Evolutionary conservation across 805 yeast genomes (phyloP).

Genomic region (Komagataella ulmi): DNA sequence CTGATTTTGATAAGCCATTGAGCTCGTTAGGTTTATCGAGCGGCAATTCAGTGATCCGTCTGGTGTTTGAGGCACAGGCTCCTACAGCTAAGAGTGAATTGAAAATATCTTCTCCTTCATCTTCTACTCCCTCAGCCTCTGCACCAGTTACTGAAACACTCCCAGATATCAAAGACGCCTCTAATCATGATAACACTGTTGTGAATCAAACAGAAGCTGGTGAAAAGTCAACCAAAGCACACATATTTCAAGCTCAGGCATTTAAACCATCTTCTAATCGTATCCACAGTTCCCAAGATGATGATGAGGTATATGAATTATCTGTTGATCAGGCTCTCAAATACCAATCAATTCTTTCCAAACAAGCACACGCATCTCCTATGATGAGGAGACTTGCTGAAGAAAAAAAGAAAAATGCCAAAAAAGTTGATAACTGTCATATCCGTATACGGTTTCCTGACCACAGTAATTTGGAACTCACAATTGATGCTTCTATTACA

Average conservation of each 20-base stretch:
- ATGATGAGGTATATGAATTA: slow-evolving; percentile 29
- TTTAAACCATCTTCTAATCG: slow-evolving; percentile 7
- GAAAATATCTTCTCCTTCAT: not conserved
- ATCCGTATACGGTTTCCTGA: slow-evolving; percentile 50
- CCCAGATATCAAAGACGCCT: not conserved
- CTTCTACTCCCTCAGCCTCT: not conserved
- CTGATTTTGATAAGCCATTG: not conserved
- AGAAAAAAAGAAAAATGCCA: slow-evolving; percentile 13
- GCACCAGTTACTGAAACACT: not conserved
- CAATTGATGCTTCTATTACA: slow-evolving; percentile 31
- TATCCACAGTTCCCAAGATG: slow-evolving; percentile 3
- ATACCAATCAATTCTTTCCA: slow-evolving; percentile 35
- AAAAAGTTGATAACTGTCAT: slow-evolving; percentile 18
- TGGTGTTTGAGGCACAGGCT: not conserved
- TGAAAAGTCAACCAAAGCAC: not conserved
- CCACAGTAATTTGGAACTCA: slow-evolving; percentile 33
- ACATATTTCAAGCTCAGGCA: slow-evolving; percentile 5
- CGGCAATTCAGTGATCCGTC: not conserved
- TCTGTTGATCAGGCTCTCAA: slow-evolving; percentile 37
- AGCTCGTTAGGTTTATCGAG: not conserved
- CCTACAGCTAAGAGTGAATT: not conserved
- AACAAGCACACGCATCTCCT: slow-evolving; percentile 23
- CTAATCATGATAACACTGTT: not conserved
- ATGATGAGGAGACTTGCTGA: slow-evolving; percentile 18
- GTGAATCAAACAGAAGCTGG: not conserved